Conservation (phyloP, 306 rosid species). For the Gleditsia sinensis region DNA sequence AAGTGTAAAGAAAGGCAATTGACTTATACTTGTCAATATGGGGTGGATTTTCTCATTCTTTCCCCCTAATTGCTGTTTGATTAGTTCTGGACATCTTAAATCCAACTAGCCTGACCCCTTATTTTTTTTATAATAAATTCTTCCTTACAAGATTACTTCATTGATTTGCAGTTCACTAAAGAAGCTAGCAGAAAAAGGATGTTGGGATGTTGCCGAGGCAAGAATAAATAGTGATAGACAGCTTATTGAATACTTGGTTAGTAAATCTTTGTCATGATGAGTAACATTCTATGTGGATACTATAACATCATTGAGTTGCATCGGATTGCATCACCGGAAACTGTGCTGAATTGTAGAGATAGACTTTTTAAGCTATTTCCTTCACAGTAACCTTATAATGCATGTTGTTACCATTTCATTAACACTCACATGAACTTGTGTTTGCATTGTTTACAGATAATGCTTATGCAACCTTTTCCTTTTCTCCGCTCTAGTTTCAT, state of each 20-base stretch:
- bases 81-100: slow-evolving; percentile 25
- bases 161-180: slow-evolving; percentile 70
- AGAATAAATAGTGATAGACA: slow-evolving; percentile 67
- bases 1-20: slow-evolving; percentile 82
- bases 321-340: not conserved
- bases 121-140: slow-evolving; percentile 8
- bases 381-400: slow-evolving; percentile 1
- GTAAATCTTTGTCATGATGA: slow-evolving; percentile 39
- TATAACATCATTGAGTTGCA: not conserved
- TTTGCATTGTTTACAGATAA: slow-evolving; percentile 10
- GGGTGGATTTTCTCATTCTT: slow-evolving; percentile 19
- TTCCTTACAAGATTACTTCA: slow-evolving; percentile 27
- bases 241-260: slow-evolving; percentile 91
- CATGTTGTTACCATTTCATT: not conserved
- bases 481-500: not conserved
- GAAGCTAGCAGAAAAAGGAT: slow-evolving; percentile 89
- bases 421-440: not conserved
- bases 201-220: slow-evolving; percentile 98
- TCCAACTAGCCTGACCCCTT: slow-evolving; percentile 10
- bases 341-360: not conserved
- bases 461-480: slow-evolving; percentile 16
- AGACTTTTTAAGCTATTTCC: slow-evolving; percentile 24
- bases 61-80: slow-evolving; percentile 20
- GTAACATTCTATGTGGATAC: slow-evolving; percentile 20
- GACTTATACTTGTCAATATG: slow-evolving; percentile 16